These are phyloP conservation scores for Linum trigynum DNA, from an alignment of 345 rosid species.

Conservation along the genomic window DNA sequence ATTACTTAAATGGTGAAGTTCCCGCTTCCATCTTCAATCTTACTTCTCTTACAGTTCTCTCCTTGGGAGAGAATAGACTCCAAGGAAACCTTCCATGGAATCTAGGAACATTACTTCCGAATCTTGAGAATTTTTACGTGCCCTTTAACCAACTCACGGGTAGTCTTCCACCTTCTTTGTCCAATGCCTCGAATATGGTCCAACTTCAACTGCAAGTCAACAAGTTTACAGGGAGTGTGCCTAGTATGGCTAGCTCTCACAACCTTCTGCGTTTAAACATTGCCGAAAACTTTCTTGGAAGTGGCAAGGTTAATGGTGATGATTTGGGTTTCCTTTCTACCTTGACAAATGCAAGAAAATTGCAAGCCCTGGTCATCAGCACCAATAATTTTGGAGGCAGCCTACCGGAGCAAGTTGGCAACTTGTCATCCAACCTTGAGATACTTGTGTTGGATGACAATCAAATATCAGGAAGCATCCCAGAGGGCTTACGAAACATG, in stretches of 20 bases:
- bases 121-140: neutral
- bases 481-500: slow-evolving; percentile 14
- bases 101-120: slow-evolving; percentile 12
- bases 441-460: fast-evolving
- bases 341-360: slow-evolving; percentile 10
- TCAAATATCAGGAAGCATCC: slow-evolving; percentile 11
- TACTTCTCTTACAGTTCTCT: neutral
- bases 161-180: slow-evolving; percentile 11
- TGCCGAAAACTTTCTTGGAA: slow-evolving; percentile 9
- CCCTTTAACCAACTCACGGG: slow-evolving; percentile 13
- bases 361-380: neutral
- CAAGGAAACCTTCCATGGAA: slow-evolving; percentile 8
- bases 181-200: slow-evolving; percentile 16
- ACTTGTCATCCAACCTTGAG: slow-evolving; percentile 11
- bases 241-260: slow-evolving; percentile 11
- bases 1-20: slow-evolving; percentile 10
- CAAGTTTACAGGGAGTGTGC: slow-evolving; percentile 9
- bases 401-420: slow-evolving; percentile 11
- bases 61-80: neutral
- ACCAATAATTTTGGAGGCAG: slow-evolving; percentile 11
- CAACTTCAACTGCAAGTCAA: neutral
- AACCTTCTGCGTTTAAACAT: neutral
- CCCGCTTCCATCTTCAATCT: slow-evolving; percentile 16
- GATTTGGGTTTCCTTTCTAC: slow-evolving; percentile 13
- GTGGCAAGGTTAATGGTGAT: neutral